Evolutionary conservation across 139 green algal genomes (phyloP).

Genomic region (Picochlorum costavermella): DNA sequence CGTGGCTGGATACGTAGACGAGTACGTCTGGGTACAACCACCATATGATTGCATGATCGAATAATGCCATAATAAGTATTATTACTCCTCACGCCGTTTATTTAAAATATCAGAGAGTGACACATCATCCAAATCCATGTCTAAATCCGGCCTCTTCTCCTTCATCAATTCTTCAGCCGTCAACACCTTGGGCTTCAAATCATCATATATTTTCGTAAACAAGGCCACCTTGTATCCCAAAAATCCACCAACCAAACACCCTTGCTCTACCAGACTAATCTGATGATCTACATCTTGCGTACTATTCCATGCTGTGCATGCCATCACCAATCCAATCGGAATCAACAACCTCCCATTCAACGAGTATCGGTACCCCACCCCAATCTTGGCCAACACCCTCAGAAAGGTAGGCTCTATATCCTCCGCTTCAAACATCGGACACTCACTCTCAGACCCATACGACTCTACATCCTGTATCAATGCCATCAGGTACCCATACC

Average conservation of each 20-base stretch:
- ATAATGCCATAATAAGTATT: neutral
- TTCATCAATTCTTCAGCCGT: constrained; percentile 21
- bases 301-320: constrained; percentile 16
- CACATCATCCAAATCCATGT: constrained; percentile 19
- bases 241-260: constrained; percentile 52
- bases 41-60: neutral
- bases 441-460: constrained; percentile 32
- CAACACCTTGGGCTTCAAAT: constrained; percentile 40
- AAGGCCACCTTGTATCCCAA: constrained; percentile 57
- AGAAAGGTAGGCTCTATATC: constrained; percentile 30
- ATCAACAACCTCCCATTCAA: constrained; percentile 55
- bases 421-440: constrained; percentile 39
- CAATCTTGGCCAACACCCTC: constrained; percentile 35
- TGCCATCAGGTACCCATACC: constrained; percentile 45
- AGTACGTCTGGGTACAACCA: constrained; percentile 40
- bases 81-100: too few species aligned
- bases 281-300: neutral
- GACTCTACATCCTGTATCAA: constrained; percentile 48
- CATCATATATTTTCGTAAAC: constrained; percentile 47
- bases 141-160: constrained; percentile 7
- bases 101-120: too few species aligned
- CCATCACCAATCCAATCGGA: constrained; percentile 27
- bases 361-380: constrained; percentile 34
- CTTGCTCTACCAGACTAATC: constrained; percentile 27
- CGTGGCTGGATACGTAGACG: constrained; percentile 22